phyloP scores from a whole-genome alignment of 1,284 basidiomycete species.

The Apiotrichum veenhuisii region DNA sequence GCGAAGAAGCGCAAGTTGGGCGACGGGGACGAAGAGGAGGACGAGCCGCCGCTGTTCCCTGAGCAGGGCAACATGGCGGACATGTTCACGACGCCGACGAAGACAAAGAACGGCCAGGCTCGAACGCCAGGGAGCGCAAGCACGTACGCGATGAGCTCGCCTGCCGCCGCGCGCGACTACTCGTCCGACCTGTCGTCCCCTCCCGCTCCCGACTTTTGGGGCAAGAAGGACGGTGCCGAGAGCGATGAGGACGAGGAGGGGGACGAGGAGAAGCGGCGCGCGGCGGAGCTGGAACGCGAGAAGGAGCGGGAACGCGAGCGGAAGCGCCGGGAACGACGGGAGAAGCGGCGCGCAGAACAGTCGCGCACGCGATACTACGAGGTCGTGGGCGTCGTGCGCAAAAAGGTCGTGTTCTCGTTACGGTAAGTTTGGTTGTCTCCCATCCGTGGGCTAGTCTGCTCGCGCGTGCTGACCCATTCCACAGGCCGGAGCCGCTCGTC shows the following conservation, averaged over 20 bases:
- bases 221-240: too few species aligned
- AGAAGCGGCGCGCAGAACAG: slow-evolving; percentile 8
- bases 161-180: slow-evolving; percentile 36
- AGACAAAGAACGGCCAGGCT: neutral
- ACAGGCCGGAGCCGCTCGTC: slow-evolving; percentile 48
- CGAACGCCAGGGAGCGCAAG: slow-evolving; percentile 13
- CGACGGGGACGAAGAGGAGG: slow-evolving; percentile 27
- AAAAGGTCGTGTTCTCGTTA: slow-evolving; percentile 48
- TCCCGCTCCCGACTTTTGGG: slow-evolving; percentile 10
- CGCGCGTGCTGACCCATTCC: neutral
- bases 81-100: slow-evolving; percentile 9
- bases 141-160: slow-evolving; percentile 6
- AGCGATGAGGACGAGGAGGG: slow-evolving; percentile 21
- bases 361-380: slow-evolving; percentile 43
- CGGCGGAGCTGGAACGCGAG: neutral
- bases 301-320: slow-evolving; percentile 18
- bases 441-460: neutral
- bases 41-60: slow-evolving; percentile 31
- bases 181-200: slow-evolving; percentile 40
- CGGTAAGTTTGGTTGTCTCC: slow-evolving; percentile 37
- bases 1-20: slow-evolving; percentile 2
- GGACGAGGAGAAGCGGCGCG: slow-evolving; percentile 18
- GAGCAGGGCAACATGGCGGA: neutral
- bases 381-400: slow-evolving; percentile 46
- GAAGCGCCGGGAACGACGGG: slow-evolving; percentile 9